Conservation (phyloP, 2,329 filamentous ascomycete genomes). For the Fusarium torreyae region DNA sequence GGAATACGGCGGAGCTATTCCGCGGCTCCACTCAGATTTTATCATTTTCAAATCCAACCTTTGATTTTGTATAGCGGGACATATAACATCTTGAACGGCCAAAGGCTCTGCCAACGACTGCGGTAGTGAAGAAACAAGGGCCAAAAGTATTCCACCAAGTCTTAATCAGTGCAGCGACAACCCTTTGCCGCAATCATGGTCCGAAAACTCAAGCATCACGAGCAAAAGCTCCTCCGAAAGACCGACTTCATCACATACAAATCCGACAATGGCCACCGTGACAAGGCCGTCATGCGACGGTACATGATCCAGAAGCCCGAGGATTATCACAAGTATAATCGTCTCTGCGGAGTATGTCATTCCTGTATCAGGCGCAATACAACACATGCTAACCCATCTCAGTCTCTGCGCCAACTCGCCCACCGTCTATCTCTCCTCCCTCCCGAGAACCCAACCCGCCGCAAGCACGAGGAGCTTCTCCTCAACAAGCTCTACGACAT, state of each 20-base stretch:
- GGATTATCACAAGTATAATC: conserved; percentile 81
- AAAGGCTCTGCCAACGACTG: conserved; percentile 12
- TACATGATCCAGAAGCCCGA: conserved; percentile 93
- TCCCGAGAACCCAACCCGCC: conserved; percentile 80
- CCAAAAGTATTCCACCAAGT: neutral
- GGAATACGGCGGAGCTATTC: conserved; percentile 48
- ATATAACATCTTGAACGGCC: neutral
- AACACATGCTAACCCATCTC: conserved; percentile 22
- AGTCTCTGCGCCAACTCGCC: conserved; percentile 90
- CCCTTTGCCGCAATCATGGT: conserved; percentile 76
- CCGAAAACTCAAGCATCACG: conserved; percentile 95
- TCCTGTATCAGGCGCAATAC: conserved; percentile 39
- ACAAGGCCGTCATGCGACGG: conserved; percentile 82
- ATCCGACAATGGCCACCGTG: conserved; percentile 88
- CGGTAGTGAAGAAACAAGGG: neutral
- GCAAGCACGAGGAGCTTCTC: conserved; percentile 88
- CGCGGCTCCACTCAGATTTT: conserved; percentile 50
- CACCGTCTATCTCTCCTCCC: conserved; percentile 90
- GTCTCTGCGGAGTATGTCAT: conserved; percentile 75
- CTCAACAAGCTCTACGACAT: conserved; percentile 95
- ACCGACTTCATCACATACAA: conserved; percentile 97
- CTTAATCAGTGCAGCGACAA: neutral
- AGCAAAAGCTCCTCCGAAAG: conserved; percentile 93
- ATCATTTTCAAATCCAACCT: conserved; percentile 43
- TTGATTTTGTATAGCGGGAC: conserved; percentile 14